Evolutionary conservation across 176 grass and related monocot genomes (phyloP), one percentile per base, ranked within the genome.

Genomic region (Themeda triandra): DNA sequence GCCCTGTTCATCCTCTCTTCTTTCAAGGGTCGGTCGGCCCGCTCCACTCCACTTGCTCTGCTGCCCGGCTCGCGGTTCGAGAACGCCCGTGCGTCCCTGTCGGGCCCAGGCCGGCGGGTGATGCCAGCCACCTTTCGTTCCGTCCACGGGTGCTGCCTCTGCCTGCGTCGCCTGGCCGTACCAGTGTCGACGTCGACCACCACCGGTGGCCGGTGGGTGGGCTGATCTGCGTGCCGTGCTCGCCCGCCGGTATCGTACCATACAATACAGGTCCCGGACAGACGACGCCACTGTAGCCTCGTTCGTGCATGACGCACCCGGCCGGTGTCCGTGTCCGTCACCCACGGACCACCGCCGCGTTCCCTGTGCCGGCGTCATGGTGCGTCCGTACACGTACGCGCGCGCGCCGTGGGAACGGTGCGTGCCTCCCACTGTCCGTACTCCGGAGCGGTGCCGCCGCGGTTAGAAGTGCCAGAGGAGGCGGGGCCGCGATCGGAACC

Each of bases 271-370:
- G 32, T 7, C 23, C 49, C 7, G 23, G 18, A 19, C 14, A 53
- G 49, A 6, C 17, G 69, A 35, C 33, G 33, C 56, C 59, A 63
- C 85, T 87, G 78, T 81, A n/a, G 70, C 78, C 5, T 71, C 63
- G 79, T 87, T 82, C 85, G 79, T 76, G 79, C 79, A 36, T 87
- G 85, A 87, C 48, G 85, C 78, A 37, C 25, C 24, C 4, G 51
- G 8, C 56, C 4, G 54, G 56, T 23, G 53, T 1, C 37, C 6
- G 37, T 39, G 37, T n/a, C 23, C 54, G 8, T 8, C 8, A 12
- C 63, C 60, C 77, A 46, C 60, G 25, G 40, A 30, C 77, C 60
- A 28, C 45, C 69, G 51, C 51, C 51, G 7, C 51, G 51, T 2
- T 7, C 24, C n/a, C 33, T 45, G 69, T 72, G 39, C 23, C 37